A percentile compares a stretch with the other conserved stretches of the same genome.
Evolutionary conservation across 1,284 basidiomycete genomes (phyloP).

Genomic region (Gymnopus androsaceus): DNA sequence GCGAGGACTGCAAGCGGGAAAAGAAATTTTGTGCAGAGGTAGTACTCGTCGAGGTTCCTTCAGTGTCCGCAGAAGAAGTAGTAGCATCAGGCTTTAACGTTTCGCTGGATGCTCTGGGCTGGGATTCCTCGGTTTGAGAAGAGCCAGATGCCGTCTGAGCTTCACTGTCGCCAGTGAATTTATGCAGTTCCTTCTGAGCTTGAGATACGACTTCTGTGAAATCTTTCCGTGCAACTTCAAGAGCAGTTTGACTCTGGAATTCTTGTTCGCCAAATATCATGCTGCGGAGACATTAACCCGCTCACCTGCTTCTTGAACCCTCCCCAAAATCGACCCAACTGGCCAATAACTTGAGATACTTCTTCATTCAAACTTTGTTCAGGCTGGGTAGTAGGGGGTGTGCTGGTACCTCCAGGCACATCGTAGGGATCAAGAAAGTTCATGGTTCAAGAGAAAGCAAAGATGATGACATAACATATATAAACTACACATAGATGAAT

Average conservation of each 20-base stretch:
- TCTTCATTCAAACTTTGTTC: slow-evolving; percentile 81
- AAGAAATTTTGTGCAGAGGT: slow-evolving; percentile 53
- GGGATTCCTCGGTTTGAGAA: too few relatives aligned
- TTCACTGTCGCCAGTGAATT: slow-evolving; percentile 51
- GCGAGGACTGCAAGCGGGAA: slow-evolving; percentile 67
- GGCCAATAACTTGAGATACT: slow-evolving; percentile 82
- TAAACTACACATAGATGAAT: background rate
- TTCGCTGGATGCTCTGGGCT: slow-evolving; percentile 22
- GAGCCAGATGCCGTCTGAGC: too few relatives aligned
- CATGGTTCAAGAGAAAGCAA: slow-evolving; percentile 42
- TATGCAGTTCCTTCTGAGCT: slow-evolving; percentile 79
- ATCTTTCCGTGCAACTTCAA: slow-evolving; percentile 78
- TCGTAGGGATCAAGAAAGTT: slow-evolving; percentile 75
- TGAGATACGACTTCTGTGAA: slow-evolving; percentile 75
- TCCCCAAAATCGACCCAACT: slow-evolving; percentile 86
- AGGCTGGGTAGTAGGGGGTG: slow-evolving; percentile 44
- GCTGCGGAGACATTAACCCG: background rate
- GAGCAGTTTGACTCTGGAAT: slow-evolving; percentile 69
- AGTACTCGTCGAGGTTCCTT: slow-evolving; percentile 25
- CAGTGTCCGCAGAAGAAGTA: slow-evolving; percentile 24
- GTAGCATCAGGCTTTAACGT: slow-evolving; percentile 28
- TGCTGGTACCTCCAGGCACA: slow-evolving; percentile 44
- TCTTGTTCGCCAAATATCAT: slow-evolving; percentile 11
- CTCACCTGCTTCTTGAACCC: slow-evolving; percentile 85
- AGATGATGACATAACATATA: background rate